Conservation (phyloP, 1,139 yeast genomes). For the Diutina scorzettiae region DNA sequence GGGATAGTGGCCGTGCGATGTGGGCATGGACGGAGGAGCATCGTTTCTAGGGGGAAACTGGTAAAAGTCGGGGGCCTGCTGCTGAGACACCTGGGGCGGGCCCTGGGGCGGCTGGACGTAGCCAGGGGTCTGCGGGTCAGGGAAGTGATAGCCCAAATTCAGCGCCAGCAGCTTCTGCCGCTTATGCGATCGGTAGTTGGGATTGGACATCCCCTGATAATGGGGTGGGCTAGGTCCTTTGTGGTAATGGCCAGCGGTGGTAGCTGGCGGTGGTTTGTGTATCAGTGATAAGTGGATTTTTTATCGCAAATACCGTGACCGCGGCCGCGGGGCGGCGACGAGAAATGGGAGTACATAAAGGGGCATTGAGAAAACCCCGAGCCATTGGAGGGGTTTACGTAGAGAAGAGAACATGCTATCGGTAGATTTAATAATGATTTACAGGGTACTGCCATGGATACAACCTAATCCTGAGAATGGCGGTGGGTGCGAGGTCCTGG, state of each 20-base stretch:
- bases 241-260: background rate
- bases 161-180: constrained; percentile 32
- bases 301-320: background rate
- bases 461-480: background rate
- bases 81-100: background rate
- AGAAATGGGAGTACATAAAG: too few relatives aligned
- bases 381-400: background rate
- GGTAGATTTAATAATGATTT: background rate
- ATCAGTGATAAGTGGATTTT: background rate
- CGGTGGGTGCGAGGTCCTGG: background rate
- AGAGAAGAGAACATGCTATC: background rate
- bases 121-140: constrained; percentile 6
- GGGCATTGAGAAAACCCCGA: too few relatives aligned
- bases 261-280: background rate
- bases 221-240: background rate
- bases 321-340: constrained; percentile 1
- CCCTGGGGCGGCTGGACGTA: background rate
- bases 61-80: background rate
- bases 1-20: constrained; percentile 1
- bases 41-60: constrained; percentile 1
- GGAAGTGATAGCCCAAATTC: constrained; percentile 23
- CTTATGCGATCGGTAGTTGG: constrained; percentile 15
- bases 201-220: background rate
- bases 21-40: background rate
- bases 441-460: background rate